Evolutionary conservation across 1,139 yeast genomes (phyloP).

Genomic region (Debaryomyces robertsiae): DNA sequence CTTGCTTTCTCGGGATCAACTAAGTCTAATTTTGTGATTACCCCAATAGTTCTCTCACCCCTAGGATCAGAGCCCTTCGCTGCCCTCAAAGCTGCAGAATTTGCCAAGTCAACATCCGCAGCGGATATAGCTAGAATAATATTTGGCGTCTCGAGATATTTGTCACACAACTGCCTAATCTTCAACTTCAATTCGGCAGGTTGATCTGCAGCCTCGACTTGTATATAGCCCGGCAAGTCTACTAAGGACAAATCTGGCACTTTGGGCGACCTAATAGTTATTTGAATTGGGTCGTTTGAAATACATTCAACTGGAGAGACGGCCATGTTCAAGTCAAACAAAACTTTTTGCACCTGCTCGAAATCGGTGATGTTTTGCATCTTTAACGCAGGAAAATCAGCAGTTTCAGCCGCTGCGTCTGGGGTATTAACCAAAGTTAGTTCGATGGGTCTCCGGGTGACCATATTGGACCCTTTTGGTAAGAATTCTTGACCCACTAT

Average conservation of each 20-base stretch:
- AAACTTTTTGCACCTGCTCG: conserved; percentile 78
- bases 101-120: conserved; percentile 97
- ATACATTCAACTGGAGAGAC: conserved; percentile 86
- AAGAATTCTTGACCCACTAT: conserved; percentile 93
- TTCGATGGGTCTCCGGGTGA: conserved; percentile 92
- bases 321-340: conserved; percentile 87
- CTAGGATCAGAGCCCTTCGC: conserved; percentile 91
- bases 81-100: conserved; percentile 90
- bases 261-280: conserved; percentile 85
- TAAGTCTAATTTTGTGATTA: conserved; percentile 88
- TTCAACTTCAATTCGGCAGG: conserved; percentile 80
- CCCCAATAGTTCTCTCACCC: conserved; percentile 96
- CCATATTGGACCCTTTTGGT: conserved; percentile 96
- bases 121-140: conserved; percentile 94
- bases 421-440: conserved; percentile 88
- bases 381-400: conserved; percentile 91
- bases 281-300: conserved; percentile 87
- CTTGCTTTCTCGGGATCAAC: conserved; percentile 78
- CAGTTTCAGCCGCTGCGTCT: conserved; percentile 77
- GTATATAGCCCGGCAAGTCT: conserved; percentile 97
- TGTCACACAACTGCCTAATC: conserved; percentile 78
- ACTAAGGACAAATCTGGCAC: conserved; percentile 94
- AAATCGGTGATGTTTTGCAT: conserved; percentile 84
- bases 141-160: conserved; percentile 87
- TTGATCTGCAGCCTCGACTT: conserved; percentile 95